Conservation (phyloP, 2,329 filamentous ascomycete species). For the Cytospora paraplurivora region DNA sequence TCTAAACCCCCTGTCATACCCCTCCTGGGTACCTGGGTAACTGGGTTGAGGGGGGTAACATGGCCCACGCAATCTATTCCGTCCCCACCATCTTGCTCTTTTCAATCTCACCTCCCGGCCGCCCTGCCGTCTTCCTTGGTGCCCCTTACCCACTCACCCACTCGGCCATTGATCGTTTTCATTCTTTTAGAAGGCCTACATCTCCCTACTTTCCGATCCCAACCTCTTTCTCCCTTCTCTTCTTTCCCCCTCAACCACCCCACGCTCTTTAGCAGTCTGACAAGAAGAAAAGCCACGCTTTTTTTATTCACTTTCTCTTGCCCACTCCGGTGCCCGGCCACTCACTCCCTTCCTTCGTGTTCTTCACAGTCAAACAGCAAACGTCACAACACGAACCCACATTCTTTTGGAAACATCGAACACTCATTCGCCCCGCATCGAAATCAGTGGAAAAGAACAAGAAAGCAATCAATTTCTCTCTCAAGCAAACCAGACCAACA, state of each 20-base stretch:
- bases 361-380: constrained; percentile 15
- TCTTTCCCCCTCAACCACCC: constrained; percentile 8
- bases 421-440: constrained; percentile 15
- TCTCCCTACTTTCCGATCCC: constrained; percentile 14
- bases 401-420: constrained; percentile 22
- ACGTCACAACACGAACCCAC: constrained; percentile 22
- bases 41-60: not conserved
- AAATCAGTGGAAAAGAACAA: not conserved
- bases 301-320: constrained; percentile 17
- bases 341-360: constrained; percentile 17
- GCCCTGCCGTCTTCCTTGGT: too few relatives aligned
- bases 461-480: constrained; percentile 8
- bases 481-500: not conserved
- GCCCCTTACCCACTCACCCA: not conserved
- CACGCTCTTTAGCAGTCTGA: constrained; percentile 20
- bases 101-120: not conserved
- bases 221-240: not conserved
- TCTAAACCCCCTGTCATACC: not conserved
- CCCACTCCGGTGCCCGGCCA: constrained; percentile 18
- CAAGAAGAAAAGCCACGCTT: constrained; percentile 17
- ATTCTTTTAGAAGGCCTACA: constrained; percentile 14
- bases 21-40: not conserved
- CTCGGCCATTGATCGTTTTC: constrained; percentile 1
- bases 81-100: not conserved
- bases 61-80: not conserved